Conservation (phyloP, 305 asterid species). For the Withania somnifera region DNA sequence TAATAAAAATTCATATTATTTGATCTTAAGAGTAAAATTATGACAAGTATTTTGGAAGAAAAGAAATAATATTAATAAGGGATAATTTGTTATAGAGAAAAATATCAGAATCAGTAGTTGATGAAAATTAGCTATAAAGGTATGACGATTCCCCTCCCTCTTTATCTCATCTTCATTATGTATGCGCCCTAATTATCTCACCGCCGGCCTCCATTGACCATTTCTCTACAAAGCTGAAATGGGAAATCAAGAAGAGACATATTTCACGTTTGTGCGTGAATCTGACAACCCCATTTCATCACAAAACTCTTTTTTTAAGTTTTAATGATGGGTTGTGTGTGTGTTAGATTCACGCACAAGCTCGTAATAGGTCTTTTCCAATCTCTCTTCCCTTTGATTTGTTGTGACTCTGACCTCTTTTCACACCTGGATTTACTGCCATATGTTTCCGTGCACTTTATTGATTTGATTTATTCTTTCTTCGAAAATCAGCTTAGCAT, state of each 20-base stretch:
- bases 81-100: too few species aligned
- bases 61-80: too few species aligned
- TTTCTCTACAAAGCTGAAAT: neutral
- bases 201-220: neutral
- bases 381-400: neutral
- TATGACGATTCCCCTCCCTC: neutral
- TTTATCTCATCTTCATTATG: neutral
- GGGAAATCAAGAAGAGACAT: neutral
- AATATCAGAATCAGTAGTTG: too few species aligned
- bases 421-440: neutral
- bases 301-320: too few species aligned
- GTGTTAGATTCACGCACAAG: slow-evolving; percentile 1
- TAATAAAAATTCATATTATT: too few species aligned
- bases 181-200: neutral
- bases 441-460: neutral
- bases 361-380: neutral
- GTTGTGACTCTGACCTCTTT: neutral
- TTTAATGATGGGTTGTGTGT: neutral
- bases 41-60: too few species aligned
- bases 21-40: too few species aligned
- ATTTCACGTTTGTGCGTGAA: slow-evolving; percentile 3
- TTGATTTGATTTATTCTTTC: neutral
- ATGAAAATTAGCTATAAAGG: neutral
- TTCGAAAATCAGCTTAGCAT: neutral
- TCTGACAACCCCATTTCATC: neutral